A percentile compares a stretch with the other conserved stretches of the same genome.
Evolutionary conservation across 2,329 filamentous ascomycete species (phyloP).

Genomic region (Aspergillus udagawae): DNA sequence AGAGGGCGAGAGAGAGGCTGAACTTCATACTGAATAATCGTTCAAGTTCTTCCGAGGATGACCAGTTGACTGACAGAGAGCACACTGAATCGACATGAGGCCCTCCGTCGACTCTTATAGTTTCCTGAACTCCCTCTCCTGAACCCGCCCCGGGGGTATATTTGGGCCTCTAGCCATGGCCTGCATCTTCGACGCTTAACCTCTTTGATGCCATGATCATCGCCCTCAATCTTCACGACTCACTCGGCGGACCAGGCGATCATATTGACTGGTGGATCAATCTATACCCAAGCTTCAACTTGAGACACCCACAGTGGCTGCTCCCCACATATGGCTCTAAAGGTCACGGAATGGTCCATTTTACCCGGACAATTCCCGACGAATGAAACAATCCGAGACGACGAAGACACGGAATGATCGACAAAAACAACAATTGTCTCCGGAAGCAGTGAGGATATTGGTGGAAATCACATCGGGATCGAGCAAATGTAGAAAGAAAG

Average conservation of each 20-base stretch:
- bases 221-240: background rate
- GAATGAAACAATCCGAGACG: background rate
- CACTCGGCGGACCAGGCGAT: background rate
- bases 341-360: background rate
- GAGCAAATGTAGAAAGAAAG: background rate
- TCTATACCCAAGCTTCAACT: conserved; percentile 1
- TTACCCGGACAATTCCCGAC: background rate
- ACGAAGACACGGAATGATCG: background rate
- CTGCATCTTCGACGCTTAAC: background rate
- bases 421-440: background rate
- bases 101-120: background rate
- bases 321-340: background rate
- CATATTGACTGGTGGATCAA: conserved; percentile 8
- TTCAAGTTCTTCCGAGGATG: background rate
- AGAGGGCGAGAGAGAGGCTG: conserved; percentile 17
- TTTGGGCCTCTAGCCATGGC: background rate
- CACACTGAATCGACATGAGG: background rate
- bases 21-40: conserved; percentile 25
- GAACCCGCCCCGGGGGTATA: background rate
- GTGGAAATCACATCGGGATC: background rate
- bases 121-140: background rate
- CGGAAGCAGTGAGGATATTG: background rate
- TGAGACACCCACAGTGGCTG: conserved; percentile 5
- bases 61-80: background rate
- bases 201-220: background rate